Evolutionary conservation across 176 grass and related monocot species (phyloP).

Genomic region (Otatea glauca): DNA sequence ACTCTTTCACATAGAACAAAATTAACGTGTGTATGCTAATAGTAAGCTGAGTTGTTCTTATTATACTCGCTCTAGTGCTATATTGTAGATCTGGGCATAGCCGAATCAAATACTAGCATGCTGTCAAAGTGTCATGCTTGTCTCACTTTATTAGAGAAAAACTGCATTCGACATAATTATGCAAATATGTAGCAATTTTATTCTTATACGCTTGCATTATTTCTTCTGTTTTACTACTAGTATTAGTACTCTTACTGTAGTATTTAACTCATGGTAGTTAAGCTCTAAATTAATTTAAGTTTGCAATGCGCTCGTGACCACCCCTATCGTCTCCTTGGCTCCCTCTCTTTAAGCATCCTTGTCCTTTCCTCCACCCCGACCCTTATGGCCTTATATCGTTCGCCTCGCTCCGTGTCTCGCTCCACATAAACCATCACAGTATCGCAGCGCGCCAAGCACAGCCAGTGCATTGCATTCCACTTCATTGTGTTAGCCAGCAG

Average conservation of each 20-base stretch:
- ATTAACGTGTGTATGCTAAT: no score
- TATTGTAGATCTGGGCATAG: not conserved
- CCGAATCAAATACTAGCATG: not conserved
- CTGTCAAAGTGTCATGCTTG: not conserved
- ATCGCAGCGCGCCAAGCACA: constrained; percentile 30
- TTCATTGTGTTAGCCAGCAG: not conserved
- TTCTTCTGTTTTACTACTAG: not conserved
- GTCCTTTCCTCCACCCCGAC: constrained; percentile 46
- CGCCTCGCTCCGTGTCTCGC: constrained; percentile 24
- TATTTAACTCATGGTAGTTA: not conserved
- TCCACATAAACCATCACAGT: constrained; percentile 19
- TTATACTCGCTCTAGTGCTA: no score
- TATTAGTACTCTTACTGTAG: not conserved
- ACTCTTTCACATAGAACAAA: no score
- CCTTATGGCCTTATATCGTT: constrained; percentile 41
- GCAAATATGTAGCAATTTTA: not conserved
- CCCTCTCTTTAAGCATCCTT: constrained; percentile 47
- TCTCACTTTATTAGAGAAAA: not conserved
- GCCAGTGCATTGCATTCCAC: constrained; percentile 9
- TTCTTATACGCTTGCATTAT: not conserved
- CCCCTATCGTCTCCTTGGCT: not conserved
- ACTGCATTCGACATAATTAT: not conserved
- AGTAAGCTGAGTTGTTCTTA: no score
- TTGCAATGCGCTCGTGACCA: constrained; percentile 53
- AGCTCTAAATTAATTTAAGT: not conserved